Percentiles rank a stretch among this genome's conserved stretches.
These are phyloP conservation scores for Leishmania guyanensis DNA, from an alignment of 208 protist genomes.

Conservation along the genomic window DNA sequence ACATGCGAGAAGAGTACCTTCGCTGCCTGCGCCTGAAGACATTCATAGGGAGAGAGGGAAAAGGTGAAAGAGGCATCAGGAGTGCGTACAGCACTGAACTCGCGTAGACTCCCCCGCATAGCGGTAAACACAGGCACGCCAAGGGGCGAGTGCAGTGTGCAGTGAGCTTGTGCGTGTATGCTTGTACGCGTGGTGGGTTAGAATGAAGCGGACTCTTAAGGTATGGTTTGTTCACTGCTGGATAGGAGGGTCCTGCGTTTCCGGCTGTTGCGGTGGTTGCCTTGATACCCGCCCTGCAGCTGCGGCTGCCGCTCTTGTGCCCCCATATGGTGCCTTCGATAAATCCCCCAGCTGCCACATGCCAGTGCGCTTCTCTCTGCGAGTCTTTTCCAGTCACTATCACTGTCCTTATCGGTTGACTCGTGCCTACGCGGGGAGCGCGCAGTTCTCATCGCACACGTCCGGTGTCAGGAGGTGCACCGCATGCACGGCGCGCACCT, in stretches of 20 bases:
- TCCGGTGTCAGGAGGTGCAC: neutral
- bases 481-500: neutral
- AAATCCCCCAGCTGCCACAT: too few relatives aligned
- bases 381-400: neutral
- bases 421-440: neutral
- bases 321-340: neutral
- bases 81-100: neutral
- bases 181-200: neutral
- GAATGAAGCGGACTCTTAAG: neutral
- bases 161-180: neutral
- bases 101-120: neutral
- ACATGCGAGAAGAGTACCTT: neutral
- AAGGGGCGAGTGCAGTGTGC: neutral
- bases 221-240: neutral
- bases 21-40: neutral
- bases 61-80: neutral
- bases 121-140: neutral
- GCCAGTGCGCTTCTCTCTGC: neutral
- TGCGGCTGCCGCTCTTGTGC: neutral
- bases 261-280: neutral
- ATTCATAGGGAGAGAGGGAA: neutral
- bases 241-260: neutral
- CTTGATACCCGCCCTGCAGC: neutral
- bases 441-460: neutral
- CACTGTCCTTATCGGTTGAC: neutral